Percentiles rank a stretch among this genome's conserved stretches.
phyloP scores from a whole-genome alignment of 2,329 filamentous ascomycete genomes.

The Ophiostoma sp. region DNA sequence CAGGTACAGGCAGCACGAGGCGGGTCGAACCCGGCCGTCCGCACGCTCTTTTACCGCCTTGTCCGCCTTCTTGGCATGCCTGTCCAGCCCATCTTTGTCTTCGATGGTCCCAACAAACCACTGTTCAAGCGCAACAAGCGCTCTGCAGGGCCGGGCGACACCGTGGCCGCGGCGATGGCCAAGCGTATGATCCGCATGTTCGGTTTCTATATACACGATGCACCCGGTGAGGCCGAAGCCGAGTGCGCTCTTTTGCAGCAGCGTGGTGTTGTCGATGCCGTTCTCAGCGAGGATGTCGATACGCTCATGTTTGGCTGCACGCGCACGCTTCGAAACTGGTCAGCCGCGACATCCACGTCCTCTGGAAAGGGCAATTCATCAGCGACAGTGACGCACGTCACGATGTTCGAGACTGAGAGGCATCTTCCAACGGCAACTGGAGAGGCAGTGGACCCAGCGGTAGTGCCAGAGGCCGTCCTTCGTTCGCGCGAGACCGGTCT shows the following conservation, averaged over 20 bases:
- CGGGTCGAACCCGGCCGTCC: slow-evolving; percentile 80
- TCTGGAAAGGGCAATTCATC: slow-evolving; percentile 44
- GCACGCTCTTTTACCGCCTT: slow-evolving; percentile 89
- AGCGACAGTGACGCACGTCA: slow-evolving; percentile 83
- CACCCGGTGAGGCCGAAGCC: slow-evolving; percentile 91
- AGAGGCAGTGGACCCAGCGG: background rate
- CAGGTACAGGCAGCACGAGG: slow-evolving; percentile 81
- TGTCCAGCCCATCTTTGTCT: slow-evolving; percentile 49
- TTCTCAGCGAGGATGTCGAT: slow-evolving; percentile 93
- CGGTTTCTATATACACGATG: slow-evolving; percentile 76
- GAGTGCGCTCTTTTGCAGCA: slow-evolving; percentile 85
- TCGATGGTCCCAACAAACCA: slow-evolving; percentile 49
- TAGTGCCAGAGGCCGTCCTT: slow-evolving; percentile 9
- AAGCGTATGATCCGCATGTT: slow-evolving; percentile 82
- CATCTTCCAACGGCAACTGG: background rate
- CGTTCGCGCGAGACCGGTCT: slow-evolving; percentile 49
- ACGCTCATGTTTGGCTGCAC: slow-evolving; percentile 95
- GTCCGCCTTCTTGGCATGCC: slow-evolving; percentile 48
- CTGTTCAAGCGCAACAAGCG: slow-evolving; percentile 82
- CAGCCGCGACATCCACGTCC: slow-evolving; percentile 47
- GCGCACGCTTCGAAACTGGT: slow-evolving; percentile 74
- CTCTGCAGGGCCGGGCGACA: slow-evolving; percentile 54
- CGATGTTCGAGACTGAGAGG: slow-evolving; percentile 57
- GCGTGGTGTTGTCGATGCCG: slow-evolving; percentile 80
- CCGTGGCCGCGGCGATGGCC: slow-evolving; percentile 65